A percentile compares a stretch with the other conserved stretches of the same genome.
Conservation (phyloP, 2,329 filamentous ascomycete genomes). For the Phaeosphaeriaceae sp. region DNA sequence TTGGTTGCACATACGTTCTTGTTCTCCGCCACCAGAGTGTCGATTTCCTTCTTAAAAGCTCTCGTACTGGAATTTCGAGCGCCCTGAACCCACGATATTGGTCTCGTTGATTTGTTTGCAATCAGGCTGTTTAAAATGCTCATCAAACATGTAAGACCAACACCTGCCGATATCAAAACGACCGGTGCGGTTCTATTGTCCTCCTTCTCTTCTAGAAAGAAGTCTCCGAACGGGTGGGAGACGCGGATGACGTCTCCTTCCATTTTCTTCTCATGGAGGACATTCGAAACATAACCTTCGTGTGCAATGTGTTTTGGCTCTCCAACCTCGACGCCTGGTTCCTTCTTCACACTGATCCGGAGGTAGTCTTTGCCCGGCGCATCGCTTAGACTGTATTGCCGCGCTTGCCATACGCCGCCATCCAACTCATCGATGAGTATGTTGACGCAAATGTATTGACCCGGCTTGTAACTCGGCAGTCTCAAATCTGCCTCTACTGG, state of each 20-base stretch:
- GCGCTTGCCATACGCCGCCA: slow-evolving; percentile 66
- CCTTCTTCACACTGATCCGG: slow-evolving; percentile 74
- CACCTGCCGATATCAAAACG: slow-evolving; percentile 72
- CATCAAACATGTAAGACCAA: slow-evolving; percentile 71
- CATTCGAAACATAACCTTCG: slow-evolving; percentile 72
- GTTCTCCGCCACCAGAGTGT: slow-evolving; percentile 52
- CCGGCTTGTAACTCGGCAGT: slow-evolving; percentile 71
- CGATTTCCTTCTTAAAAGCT: slow-evolving; percentile 64
- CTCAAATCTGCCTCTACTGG: slow-evolving; percentile 66
- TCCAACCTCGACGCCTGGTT: slow-evolving; percentile 60
- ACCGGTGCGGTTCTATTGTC: slow-evolving; percentile 57
- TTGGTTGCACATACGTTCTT: slow-evolving; percentile 61
- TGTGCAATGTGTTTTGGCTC: slow-evolving; percentile 58
- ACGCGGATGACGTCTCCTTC: slow-evolving; percentile 70
- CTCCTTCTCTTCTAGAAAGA: slow-evolving; percentile 64
- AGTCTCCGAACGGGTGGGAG: slow-evolving; percentile 69
- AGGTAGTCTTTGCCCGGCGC: slow-evolving; percentile 67
- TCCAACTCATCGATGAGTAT: slow-evolving; percentile 59
- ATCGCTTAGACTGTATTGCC: slow-evolving; percentile 77
- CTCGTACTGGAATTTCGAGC: slow-evolving; percentile 59
- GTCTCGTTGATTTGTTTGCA: slow-evolving; percentile 45
- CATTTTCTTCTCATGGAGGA: slow-evolving; percentile 68
- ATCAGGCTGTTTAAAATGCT: slow-evolving; percentile 67
- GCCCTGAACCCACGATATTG: slow-evolving; percentile 69
- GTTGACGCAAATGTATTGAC: slow-evolving; percentile 74